These are phyloP conservation scores for Microcera coccophila DNA, from an alignment of 2,329 filamentous ascomycete genomes.

Conservation along the genomic window DNA sequence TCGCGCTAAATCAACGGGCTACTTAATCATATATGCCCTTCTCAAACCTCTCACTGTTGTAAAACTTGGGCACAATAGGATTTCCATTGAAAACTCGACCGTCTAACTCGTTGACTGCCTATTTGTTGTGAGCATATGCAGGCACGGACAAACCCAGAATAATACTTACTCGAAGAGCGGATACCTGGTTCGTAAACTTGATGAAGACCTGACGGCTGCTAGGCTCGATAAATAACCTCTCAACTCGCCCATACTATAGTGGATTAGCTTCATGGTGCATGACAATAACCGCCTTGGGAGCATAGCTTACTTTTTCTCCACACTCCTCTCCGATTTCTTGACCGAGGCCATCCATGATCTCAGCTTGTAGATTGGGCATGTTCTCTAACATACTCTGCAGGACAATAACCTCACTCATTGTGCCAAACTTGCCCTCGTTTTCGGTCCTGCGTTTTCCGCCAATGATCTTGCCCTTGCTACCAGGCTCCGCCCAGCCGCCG, in stretches of 20 bases:
- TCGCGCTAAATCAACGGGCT: too few relatives aligned
- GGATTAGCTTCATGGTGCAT: slow-evolving; percentile 13
- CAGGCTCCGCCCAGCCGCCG: slow-evolving; percentile 69
- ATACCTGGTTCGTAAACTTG: slow-evolving; percentile 82
- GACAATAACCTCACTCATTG: slow-evolving; percentile 78
- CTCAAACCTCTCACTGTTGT: slow-evolving; percentile 78
- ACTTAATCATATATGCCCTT: slow-evolving; percentile 48
- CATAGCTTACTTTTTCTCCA: slow-evolving; percentile 60
- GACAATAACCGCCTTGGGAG: not conserved
- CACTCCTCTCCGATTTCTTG: slow-evolving; percentile 97
- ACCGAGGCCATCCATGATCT: slow-evolving; percentile 71
- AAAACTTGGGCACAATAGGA: slow-evolving; percentile 76
- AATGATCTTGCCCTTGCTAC: slow-evolving; percentile 72
- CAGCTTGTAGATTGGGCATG: slow-evolving; percentile 70
- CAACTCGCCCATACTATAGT: slow-evolving; percentile 71
- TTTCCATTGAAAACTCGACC: slow-evolving; percentile 88
- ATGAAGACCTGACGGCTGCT: slow-evolving; percentile 73
- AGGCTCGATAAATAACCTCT: slow-evolving; percentile 71
- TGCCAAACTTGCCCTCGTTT: slow-evolving; percentile 53
- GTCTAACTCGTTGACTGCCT: slow-evolving; percentile 87
- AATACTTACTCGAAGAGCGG: slow-evolving; percentile 70
- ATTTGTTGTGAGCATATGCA: slow-evolving; percentile 6
- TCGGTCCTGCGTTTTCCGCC: slow-evolving; percentile 61
- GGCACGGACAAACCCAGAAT: too few relatives aligned
- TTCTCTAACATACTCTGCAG: slow-evolving; percentile 81